Evolutionary conservation across 495 filamentous ascomycete genomes (phyloP).

Genomic region (Neurospora sp.): DNA sequence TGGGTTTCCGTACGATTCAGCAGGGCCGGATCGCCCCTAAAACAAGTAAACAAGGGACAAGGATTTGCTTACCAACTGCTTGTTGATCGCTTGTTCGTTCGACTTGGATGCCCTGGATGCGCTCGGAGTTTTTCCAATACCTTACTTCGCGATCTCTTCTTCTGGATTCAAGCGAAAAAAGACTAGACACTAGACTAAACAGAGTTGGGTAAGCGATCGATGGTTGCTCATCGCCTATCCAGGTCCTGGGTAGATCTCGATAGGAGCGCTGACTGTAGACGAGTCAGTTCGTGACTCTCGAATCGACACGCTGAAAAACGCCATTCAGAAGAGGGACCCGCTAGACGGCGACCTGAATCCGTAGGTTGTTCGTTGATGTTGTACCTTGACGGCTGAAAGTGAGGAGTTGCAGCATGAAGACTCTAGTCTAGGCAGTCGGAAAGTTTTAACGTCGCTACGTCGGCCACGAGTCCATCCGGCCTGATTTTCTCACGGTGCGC

Average conservation of each 20-base stretch:
- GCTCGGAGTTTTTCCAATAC: neutral
- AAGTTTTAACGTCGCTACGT: neutral
- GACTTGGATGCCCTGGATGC: neutral
- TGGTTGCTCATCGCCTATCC: neutral
- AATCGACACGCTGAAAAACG: neutral
- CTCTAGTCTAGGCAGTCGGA: neutral
- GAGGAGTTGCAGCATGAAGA: neutral
- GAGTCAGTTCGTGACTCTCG: neutral
- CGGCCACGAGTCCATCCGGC: neutral
- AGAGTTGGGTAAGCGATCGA: neutral
- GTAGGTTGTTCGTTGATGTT: neutral
- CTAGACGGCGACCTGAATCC: neutral
- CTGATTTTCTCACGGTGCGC: neutral
- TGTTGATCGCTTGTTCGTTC: neutral
- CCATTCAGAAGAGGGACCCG: neutral
- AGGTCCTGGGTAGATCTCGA: neutral
- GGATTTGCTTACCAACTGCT: neutral
- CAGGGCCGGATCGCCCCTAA: neutral
- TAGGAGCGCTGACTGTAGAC: neutral
- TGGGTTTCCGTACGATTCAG: neutral
- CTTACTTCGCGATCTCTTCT: neutral
- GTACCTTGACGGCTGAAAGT: neutral
- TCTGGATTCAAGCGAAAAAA: neutral
- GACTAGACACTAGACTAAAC: neutral
- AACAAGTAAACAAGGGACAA: neutral